phyloP scores from a whole-genome alignment of 2,329 filamentous ascomycete genomes.

The Colletotrichum cordylinicola region DNA sequence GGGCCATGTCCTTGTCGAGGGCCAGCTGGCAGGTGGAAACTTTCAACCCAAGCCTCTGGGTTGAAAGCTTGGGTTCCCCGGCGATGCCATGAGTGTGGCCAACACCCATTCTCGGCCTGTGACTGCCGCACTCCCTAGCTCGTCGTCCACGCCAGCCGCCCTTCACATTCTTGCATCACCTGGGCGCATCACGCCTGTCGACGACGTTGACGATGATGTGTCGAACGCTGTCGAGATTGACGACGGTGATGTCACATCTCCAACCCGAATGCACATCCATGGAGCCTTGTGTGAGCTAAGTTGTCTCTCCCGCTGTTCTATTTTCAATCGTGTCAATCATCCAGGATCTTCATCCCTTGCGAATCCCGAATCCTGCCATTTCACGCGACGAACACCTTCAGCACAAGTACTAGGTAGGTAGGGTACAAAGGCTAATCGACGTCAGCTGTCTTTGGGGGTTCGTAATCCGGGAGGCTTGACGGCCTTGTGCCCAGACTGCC shows the following conservation, averaged over 20 bases:
- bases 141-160: not conserved
- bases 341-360: not conserved
- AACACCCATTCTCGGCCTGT: not conserved
- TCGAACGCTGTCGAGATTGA: not conserved
- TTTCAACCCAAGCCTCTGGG: not conserved
- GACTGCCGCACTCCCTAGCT: not conserved
- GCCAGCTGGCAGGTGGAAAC: constrained; percentile 9
- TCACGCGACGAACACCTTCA: not conserved
- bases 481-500: not conserved
- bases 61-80: not conserved
- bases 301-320: not conserved
- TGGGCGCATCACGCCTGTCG: not conserved
- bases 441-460: not conserved
- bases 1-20: not conserved
- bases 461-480: not conserved
- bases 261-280: not conserved
- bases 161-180: not conserved
- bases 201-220: not conserved
- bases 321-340: not conserved
- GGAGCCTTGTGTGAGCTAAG: not conserved
- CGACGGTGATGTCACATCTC: not conserved
- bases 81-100: not conserved
- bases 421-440: not conserved
- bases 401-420: not conserved
- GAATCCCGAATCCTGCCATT: not conserved